These are phyloP conservation scores for Talaromyces wortmannii DNA, from an alignment of 495 filamentous ascomycete genomes.

Conservation along the genomic window DNA sequence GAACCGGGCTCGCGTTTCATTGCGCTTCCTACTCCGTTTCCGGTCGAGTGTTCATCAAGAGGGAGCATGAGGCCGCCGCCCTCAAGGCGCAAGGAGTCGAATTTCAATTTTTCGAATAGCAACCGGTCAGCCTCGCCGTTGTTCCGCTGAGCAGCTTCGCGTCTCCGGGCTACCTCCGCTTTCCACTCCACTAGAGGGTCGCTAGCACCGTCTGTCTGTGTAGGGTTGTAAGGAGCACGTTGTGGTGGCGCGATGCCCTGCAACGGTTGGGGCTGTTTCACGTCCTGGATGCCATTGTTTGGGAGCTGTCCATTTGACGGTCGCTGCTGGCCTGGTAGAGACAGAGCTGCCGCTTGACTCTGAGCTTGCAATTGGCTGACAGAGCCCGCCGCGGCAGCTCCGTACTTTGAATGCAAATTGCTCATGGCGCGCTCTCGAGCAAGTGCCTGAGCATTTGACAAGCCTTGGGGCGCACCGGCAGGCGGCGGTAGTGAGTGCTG, in stretches of 20 bases:
- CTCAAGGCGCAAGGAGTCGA: slow-evolving; percentile 63
- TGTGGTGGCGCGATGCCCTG: slow-evolving; percentile 35
- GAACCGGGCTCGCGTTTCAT: slow-evolving; percentile 12
- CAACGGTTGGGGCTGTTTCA: slow-evolving; percentile 42
- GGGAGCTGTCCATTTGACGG: slow-evolving; percentile 37
- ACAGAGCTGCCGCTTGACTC: slow-evolving; percentile 22
- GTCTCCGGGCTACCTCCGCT: slow-evolving; percentile 45
- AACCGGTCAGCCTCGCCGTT: slow-evolving; percentile 50
- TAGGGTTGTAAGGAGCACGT: slow-evolving; percentile 24
- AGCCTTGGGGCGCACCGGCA: slow-evolving; percentile 22
- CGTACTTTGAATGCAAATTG: slow-evolving; percentile 64
- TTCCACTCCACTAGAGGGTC: slow-evolving; percentile 51
- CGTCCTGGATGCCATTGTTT: slow-evolving; percentile 10
- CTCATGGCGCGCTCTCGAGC: slow-evolving; percentile 62
- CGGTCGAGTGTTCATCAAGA: slow-evolving; percentile 23
- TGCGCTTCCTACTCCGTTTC: background rate
- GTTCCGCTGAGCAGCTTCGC: slow-evolving; percentile 53
- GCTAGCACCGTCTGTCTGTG: slow-evolving; percentile 70
- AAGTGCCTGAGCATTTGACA: slow-evolving; percentile 33
- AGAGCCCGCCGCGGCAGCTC: slow-evolving; percentile 59
- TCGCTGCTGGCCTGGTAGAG: slow-evolving; percentile 35
- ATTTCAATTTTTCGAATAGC: slow-evolving; percentile 34
- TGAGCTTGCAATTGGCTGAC: slow-evolving; percentile 58
- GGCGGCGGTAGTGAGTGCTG: slow-evolving; percentile 32
- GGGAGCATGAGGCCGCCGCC: slow-evolving; percentile 79